These are phyloP conservation scores for Rhizopogon vesiculosus DNA, from an alignment of 768 basidiomycete species.

Conservation along the genomic window DNA sequence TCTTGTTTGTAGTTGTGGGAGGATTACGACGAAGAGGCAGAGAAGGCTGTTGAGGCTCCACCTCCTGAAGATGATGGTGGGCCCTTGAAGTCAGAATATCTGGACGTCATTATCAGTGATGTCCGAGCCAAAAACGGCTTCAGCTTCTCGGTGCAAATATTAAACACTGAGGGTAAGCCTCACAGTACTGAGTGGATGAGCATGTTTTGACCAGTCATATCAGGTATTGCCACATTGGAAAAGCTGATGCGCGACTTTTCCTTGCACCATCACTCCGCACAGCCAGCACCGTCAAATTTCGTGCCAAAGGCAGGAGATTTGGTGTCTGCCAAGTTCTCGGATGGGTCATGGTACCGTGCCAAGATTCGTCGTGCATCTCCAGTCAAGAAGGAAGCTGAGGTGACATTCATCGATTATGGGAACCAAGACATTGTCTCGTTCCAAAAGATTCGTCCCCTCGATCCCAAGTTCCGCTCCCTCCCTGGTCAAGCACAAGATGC, in stretches of 20 bases:
- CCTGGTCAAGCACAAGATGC: constrained; percentile 95
- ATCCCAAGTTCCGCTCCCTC: constrained; percentile 83
- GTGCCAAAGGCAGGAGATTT: constrained; percentile 82
- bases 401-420: constrained; percentile 93
- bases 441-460: constrained; percentile 82
- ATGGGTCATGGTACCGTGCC: constrained; percentile 95
- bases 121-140: constrained; percentile 71
- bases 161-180: constrained; percentile 79
- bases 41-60: constrained; percentile 44
- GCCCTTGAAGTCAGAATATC: constrained; percentile 75
- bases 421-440: constrained; percentile 89
- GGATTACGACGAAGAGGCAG: constrained; percentile 73
- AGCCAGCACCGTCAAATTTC: constrained; percentile 58
- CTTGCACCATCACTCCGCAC: constrained; percentile 68
- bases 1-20: constrained; percentile 68
- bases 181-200: not conserved
- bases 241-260: constrained; percentile 95
- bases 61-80: constrained; percentile 40
- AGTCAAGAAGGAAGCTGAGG: constrained; percentile 89
- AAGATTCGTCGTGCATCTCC: constrained; percentile 84
- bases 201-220: not conserved
- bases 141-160: constrained; percentile 87
- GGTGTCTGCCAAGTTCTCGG: constrained; percentile 92
- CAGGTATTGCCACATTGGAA: constrained; percentile 89
- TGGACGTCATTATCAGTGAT: constrained; percentile 91